A percentile compares a stretch with the other conserved stretches of the same genome.
phyloP scores from a whole-genome alignment of 768 basidiomycete species.

The Trametes cubensis region DNA sequence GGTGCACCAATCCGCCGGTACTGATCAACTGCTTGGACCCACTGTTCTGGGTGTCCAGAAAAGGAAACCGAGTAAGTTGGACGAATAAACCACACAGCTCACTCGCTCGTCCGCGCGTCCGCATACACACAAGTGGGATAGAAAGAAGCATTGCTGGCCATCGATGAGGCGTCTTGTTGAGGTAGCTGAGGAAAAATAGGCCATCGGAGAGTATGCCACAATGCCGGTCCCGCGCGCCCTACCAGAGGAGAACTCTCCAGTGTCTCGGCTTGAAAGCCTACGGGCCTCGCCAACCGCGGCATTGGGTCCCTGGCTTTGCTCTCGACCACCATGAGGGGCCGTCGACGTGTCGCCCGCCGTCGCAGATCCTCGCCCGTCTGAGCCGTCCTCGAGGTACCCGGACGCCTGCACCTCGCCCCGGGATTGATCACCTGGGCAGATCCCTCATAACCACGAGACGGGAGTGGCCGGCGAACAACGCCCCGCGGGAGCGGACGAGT shows the following conservation, averaged over 20 bases:
- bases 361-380: too few relatives aligned
- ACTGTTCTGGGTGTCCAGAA: slow-evolving; percentile 7
- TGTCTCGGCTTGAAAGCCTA: background rate
- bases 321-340: background rate
- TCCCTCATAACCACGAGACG: too few relatives aligned
- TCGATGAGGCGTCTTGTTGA: background rate
- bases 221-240: background rate
- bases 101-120: too few relatives aligned
- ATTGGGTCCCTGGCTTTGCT: background rate
- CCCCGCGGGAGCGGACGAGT: background rate
- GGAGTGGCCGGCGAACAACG: too few relatives aligned
- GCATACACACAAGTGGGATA: too few relatives aligned
- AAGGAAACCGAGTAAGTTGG: slow-evolving; percentile 13
- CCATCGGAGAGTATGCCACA: background rate
- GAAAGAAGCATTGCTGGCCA: too few relatives aligned
- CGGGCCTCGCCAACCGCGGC: background rate
- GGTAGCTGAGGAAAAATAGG: background rate
- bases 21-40: slow-evolving; percentile 3
- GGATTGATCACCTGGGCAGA: too few relatives aligned
- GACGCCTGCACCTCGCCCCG: too few relatives aligned
- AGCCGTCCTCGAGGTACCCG: too few relatives aligned
- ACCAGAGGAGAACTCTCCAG: background rate
- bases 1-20: slow-evolving; percentile 6
- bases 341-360: too few relatives aligned
- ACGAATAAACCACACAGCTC: too few relatives aligned